Evolutionary conservation across 495 filamentous ascomycete species (phyloP).

Genomic region (Halenospora varia): DNA sequence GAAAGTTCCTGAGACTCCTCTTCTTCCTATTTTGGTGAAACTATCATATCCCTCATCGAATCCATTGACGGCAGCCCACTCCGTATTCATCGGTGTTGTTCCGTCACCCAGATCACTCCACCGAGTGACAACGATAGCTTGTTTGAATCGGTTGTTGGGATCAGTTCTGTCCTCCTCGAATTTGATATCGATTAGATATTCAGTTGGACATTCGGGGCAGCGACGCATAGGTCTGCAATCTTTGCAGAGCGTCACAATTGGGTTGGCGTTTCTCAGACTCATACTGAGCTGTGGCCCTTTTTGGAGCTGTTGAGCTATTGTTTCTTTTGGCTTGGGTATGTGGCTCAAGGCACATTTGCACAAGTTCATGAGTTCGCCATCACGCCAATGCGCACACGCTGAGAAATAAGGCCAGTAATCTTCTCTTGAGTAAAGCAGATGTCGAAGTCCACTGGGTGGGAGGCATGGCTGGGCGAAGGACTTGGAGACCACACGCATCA

Average conservation of each 20-base stretch:
- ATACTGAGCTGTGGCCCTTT: conserved; percentile 7
- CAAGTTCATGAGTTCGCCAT: conserved; percentile 51
- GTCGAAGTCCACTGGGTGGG: conserved; percentile 39
- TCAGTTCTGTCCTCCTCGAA: conserved; percentile 44
- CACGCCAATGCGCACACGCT: conserved; percentile 54
- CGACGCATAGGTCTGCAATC: conserved; percentile 52
- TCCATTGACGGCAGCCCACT: conserved; percentile 51
- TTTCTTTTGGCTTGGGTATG: conserved; percentile 44
- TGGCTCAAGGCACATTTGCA: conserved; percentile 57
- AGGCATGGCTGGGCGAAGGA: conserved; percentile 40
- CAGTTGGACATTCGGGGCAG: conserved; percentile 56
- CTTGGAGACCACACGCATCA: conserved; percentile 47
- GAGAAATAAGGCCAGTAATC: conserved; percentile 59
- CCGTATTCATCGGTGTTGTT: conserved; percentile 32
- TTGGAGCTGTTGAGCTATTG: conserved; percentile 29
- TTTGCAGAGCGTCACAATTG: conserved; percentile 45
- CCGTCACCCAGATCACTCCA: conserved; percentile 59
- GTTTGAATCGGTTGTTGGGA: conserved; percentile 40
- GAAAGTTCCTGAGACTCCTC: conserved; percentile 53
- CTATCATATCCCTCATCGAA: conserved; percentile 42
- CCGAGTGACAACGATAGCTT: conserved; percentile 54
- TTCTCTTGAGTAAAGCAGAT: conserved; percentile 52
- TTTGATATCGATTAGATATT: conserved; percentile 56
- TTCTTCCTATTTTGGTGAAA: conserved; percentile 43
- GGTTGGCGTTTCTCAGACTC: conserved; percentile 32